Conservation (phyloP, 1,139 yeast species). For the Zygosaccharomyces pseudobailii region DNA sequence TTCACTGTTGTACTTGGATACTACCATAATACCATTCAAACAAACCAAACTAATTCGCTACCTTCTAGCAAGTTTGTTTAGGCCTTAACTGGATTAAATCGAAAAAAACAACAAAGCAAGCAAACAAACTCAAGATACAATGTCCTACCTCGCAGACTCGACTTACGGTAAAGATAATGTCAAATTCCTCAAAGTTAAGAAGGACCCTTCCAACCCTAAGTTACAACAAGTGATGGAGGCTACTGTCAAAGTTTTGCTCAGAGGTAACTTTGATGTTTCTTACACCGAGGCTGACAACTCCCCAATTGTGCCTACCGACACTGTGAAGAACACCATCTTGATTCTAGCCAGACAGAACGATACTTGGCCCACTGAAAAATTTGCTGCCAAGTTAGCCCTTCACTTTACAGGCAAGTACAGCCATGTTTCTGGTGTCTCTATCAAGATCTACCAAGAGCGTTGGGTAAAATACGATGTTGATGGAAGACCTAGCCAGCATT, state of each 20-base stretch:
- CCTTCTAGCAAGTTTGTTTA: too few species aligned
- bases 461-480: slow-evolving; percentile 76
- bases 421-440: slow-evolving; percentile 69
- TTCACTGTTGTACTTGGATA: too few species aligned
- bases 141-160: slow-evolving; percentile 39
- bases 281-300: slow-evolving; percentile 86
- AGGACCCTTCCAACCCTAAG: slow-evolving; percentile 62
- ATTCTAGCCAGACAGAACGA: slow-evolving; percentile 76
- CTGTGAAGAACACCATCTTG: slow-evolving; percentile 83
- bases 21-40: too few species aligned
- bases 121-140: slow-evolving; percentile 2
- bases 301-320: slow-evolving; percentile 89
- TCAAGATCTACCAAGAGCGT: slow-evolving; percentile 61
- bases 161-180: slow-evolving; percentile 90
- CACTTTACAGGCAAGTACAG: slow-evolving; percentile 73
- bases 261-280: slow-evolving; percentile 71
- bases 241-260: slow-evolving; percentile 66
- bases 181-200: slow-evolving; percentile 81
- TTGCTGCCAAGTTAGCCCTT: slow-evolving; percentile 77
- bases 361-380: slow-evolving; percentile 85
- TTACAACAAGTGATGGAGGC: slow-evolving; percentile 82
- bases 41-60: too few species aligned
- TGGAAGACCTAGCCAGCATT: slow-evolving; percentile 75
- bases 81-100: too few species aligned
- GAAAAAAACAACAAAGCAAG: background rate